Evolutionary conservation across 805 yeast species (phyloP).

Genomic region (Sungouiozyma ichnusensis): DNA sequence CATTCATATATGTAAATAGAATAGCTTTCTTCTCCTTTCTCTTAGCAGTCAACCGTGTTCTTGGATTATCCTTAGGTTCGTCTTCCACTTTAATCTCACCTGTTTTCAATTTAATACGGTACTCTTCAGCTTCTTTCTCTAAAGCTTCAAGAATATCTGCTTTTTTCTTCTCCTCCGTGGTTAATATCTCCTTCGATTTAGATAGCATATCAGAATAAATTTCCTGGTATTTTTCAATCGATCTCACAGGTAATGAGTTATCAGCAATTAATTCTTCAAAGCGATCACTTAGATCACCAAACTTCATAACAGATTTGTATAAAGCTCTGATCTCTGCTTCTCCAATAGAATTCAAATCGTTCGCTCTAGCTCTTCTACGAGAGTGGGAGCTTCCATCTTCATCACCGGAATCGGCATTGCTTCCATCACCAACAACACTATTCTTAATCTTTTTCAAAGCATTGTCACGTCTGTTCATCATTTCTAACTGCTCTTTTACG

Average conservation of each 20-base stretch:
- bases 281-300: constrained; percentile 65
- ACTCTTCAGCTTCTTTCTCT: constrained; percentile 50
- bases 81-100: constrained; percentile 28
- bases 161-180: constrained; percentile 57
- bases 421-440: constrained; percentile 33
- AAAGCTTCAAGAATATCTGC: constrained; percentile 42
- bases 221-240: constrained; percentile 65
- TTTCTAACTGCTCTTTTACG: constrained; percentile 78
- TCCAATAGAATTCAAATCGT: constrained; percentile 48
- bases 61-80: constrained; percentile 33
- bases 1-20: constrained; percentile 78
- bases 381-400: constrained; percentile 32
- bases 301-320: constrained; percentile 69
- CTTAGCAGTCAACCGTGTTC: constrained; percentile 48
- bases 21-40: constrained; percentile 84
- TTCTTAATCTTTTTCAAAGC: constrained; percentile 51
- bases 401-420: constrained; percentile 21
- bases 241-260: constrained; percentile 77
- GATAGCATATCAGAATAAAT: constrained; percentile 64
- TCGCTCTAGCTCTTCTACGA: constrained; percentile 29
- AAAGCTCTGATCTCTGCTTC: constrained; percentile 83
- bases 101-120: constrained; percentile 35
- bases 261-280: constrained; percentile 86
- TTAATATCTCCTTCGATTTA: constrained; percentile 49
- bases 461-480: constrained; percentile 72